Percentiles rank a stretch among this genome's conserved stretches.
Conservation (phyloP, 441 rosid species). For the Monsonia emarginata region DNA sequence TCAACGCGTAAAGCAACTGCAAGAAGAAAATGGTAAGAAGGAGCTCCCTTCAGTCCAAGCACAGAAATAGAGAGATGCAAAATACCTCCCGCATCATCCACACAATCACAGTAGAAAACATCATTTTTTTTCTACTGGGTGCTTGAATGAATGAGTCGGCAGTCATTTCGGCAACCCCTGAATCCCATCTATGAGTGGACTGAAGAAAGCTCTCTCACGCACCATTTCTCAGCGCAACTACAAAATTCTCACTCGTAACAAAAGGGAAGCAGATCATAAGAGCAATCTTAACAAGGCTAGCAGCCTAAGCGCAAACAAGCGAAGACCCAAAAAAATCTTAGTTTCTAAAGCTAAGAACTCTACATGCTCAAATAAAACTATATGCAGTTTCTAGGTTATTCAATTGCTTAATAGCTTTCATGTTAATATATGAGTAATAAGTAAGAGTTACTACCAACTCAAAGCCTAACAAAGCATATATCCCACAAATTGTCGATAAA, state of each 20-base stretch:
- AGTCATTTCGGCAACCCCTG: slow-evolving; percentile 56
- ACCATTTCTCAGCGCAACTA: slow-evolving; percentile 15
- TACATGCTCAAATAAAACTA: not conserved
- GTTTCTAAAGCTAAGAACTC: too few relatives aligned
- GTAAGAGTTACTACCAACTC: not conserved
- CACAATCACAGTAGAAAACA: slow-evolving; percentile 50
- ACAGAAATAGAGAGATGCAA: slow-evolving; percentile 10
- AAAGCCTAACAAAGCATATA: not conserved
- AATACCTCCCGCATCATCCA: slow-evolving; percentile 50
- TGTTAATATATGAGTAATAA: not conserved
- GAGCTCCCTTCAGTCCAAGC: slow-evolving; percentile 22
- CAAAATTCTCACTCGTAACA: not conserved
- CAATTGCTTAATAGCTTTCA: not conserved
- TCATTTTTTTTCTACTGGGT: slow-evolving; percentile 27
- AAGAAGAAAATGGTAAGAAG: not conserved
- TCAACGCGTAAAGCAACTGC: not conserved
- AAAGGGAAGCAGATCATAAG: not conserved
- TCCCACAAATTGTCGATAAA: too few relatives aligned
- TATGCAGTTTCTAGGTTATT: not conserved
- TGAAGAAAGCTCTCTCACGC: slow-evolving; percentile 69
- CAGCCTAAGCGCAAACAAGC: too few relatives aligned
- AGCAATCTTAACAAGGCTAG: not conserved
- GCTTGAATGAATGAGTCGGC: slow-evolving; percentile 92
- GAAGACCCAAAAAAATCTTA: too few relatives aligned
- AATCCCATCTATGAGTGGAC: slow-evolving; percentile 62